These are phyloP conservation scores for Echinosophora koreensis DNA, from an alignment of 306 rosid genomes.

Conservation along the genomic window DNA sequence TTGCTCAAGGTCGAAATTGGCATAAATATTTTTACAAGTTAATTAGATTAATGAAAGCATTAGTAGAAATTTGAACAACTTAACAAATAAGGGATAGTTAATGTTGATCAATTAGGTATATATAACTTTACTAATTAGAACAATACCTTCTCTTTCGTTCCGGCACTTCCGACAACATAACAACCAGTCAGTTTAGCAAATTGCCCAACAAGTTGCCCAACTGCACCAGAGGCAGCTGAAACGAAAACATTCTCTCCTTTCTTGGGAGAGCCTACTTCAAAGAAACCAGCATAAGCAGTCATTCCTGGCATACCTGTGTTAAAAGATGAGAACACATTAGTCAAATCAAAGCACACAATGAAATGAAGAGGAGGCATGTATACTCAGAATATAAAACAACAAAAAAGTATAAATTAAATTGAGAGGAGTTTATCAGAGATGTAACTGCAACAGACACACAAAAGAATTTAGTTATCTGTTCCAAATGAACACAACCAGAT, in stretches of 20 bases:
- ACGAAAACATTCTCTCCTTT: slow-evolving; percentile 50
- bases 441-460: background rate
- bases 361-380: background rate
- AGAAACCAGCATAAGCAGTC: slow-evolving; percentile 49
- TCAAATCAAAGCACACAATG: background rate
- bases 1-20: background rate
- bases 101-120: too few species aligned
- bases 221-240: slow-evolving; percentile 48
- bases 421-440: background rate
- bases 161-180: slow-evolving; percentile 53
- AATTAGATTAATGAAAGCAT: background rate
- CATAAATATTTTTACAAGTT: background rate
- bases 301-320: slow-evolving; percentile 47
- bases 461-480: slow-evolving; percentile 8
- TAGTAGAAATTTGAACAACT: background rate
- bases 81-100: background rate
- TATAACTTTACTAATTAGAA: background rate
- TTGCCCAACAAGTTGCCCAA: slow-evolving; percentile 49
- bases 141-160: slow-evolving; percentile 44
- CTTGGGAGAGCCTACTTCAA: slow-evolving; percentile 36
- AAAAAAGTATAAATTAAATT: background rate
- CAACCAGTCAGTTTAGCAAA: slow-evolving; percentile 51
- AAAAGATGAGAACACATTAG: background rate
- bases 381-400: background rate
- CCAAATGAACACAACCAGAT: background rate